These are phyloP conservation scores for Suillus lakei DNA, from an alignment of 768 basidiomycete genomes.

Conservation along the genomic window DNA sequence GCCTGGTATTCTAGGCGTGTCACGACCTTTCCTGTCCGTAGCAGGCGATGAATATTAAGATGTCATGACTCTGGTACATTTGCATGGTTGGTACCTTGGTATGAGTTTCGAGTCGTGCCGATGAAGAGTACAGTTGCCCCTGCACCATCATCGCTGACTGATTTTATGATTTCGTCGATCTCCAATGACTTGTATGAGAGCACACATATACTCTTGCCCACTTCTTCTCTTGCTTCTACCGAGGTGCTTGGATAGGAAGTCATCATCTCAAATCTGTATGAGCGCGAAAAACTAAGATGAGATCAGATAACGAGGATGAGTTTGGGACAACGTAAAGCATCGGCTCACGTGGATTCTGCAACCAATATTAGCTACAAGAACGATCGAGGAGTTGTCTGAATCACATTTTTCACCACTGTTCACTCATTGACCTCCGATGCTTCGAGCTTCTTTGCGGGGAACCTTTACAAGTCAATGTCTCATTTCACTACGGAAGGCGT, in stretches of 20 bases:
- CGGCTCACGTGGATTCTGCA: background rate
- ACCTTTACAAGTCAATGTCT: background rate
- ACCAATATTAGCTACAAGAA: background rate
- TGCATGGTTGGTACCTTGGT: slow-evolving; percentile 59
- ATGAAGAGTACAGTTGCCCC: slow-evolving; percentile 81
- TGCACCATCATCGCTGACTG: slow-evolving; percentile 64
- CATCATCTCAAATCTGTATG: slow-evolving; percentile 19
- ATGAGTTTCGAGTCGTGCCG: slow-evolving; percentile 86
- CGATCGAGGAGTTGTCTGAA: background rate
- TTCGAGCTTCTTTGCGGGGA: background rate
- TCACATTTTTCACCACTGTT: background rate
- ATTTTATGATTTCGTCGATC: slow-evolving; percentile 57
- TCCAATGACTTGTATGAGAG: slow-evolving; percentile 67
- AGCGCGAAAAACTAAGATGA: background rate
- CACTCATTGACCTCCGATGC: background rate
- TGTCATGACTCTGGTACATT: slow-evolving; percentile 6
- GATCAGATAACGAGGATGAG: background rate
- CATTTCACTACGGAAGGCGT: background rate
- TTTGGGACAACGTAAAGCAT: background rate
- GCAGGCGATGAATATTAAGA: slow-evolving; percentile 15
- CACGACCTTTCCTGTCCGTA: slow-evolving; percentile 63
- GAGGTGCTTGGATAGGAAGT: slow-evolving; percentile 29
- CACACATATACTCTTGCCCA: slow-evolving; percentile 40
- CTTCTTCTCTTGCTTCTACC: slow-evolving; percentile 27
- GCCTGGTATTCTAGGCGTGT: slow-evolving; percentile 82